Percentiles rank a stretch among this genome's conserved stretches.
Conservation (phyloP, 1,284 basidiomycete species). For the Uromyces viciae-fabae region DNA sequence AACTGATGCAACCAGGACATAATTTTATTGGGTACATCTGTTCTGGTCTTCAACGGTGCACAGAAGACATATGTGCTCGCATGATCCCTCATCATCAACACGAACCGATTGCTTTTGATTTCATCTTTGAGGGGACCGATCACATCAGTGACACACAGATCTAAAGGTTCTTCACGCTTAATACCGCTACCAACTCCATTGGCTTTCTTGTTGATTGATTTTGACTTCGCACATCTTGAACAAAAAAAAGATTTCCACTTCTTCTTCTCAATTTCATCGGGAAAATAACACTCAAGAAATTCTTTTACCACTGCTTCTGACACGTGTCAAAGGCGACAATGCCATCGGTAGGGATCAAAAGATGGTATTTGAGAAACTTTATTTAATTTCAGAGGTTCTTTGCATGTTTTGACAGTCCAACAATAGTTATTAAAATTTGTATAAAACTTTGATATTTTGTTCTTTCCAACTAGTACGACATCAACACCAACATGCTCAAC, state of each 20-base stretch:
- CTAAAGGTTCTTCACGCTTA: not conserved
- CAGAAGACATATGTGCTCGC: not conserved
- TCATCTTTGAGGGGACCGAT: not conserved
- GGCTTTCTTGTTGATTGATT: not conserved
- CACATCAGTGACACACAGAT: not conserved
- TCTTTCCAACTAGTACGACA: not conserved
- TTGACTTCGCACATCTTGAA: not conserved
- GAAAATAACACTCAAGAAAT: not conserved
- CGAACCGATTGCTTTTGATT: not conserved
- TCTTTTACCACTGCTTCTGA: not conserved
- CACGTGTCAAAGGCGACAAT: not conserved
- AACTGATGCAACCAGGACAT: not conserved
- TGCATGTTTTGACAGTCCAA: no score
- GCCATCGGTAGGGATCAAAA: constrained; percentile 6
- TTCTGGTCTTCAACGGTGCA: not conserved
- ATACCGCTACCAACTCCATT: not conserved
- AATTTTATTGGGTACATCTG: not conserved
- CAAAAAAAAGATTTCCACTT: constrained; percentile 6
- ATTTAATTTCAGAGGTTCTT: not conserved
- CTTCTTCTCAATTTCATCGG: not conserved
- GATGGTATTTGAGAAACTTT: not conserved
- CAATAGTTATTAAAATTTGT: no score
- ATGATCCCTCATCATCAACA: not conserved
- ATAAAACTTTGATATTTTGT: no score
- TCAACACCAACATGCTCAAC: not conserved